phyloP scores from a whole-genome alignment of 176 grass and related monocot genomes.

The Guadua angustifolia region DNA sequence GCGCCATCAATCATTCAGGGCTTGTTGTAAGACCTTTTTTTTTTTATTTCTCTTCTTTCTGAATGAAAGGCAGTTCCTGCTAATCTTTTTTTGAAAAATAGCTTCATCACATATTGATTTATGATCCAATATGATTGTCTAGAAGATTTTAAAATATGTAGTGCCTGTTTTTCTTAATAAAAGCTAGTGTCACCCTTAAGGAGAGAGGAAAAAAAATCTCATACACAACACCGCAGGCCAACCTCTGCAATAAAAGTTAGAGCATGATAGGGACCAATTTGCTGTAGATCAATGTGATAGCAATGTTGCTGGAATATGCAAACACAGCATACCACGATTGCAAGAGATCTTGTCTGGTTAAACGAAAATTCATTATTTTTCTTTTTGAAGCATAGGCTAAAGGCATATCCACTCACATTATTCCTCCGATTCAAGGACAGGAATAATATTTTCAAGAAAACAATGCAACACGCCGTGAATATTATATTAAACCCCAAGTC shows the following conservation, averaged over 20 bases:
- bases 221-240: not conserved
- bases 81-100: no score
- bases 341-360: conserved; percentile 13
- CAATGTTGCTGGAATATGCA: conserved; percentile 9
- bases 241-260: not conserved
- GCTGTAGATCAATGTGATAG: not conserved
- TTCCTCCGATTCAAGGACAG: not conserved
- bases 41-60: no score
- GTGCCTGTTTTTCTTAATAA: not conserved
- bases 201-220: not conserved
- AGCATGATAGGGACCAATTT: conserved; percentile 4
- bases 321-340: not conserved
- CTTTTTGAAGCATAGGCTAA: not conserved
- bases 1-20: no score
- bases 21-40: no score
- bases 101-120: conserved; percentile 7
- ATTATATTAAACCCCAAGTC: not conserved
- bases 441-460: not conserved
- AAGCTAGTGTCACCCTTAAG: not conserved
- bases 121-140: conserved; percentile 3
- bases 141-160: not conserved
- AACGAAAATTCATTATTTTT: conserved; percentile 14
- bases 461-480: not conserved
- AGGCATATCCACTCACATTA: conserved; percentile 25
- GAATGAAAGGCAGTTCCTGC: no score